phyloP scores from a whole-genome alignment of 1,284 basidiomycete genomes.

The Kwoniella shivajii region DNA sequence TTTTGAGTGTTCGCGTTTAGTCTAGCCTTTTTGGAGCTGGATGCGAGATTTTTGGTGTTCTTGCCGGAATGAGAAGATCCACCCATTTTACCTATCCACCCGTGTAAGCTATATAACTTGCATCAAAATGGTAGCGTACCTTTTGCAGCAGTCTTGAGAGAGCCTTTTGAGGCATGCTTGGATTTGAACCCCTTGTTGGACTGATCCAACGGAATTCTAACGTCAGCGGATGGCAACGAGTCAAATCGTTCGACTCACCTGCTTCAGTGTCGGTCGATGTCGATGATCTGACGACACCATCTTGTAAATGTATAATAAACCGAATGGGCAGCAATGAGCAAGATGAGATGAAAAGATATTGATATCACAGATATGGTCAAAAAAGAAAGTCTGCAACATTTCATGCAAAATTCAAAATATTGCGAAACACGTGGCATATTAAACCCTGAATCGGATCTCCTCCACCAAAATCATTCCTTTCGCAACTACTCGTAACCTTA shows the following conservation, averaged over 20 bases:
- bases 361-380: too few relatives aligned
- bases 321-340: too few relatives aligned
- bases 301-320: background rate
- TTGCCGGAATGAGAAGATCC: constrained; percentile 26
- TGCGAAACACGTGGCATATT: background rate
- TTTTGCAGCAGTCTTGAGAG: constrained; percentile 77
- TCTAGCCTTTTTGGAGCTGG: constrained; percentile 45
- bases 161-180: constrained; percentile 78
- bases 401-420: background rate
- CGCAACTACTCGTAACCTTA: too few relatives aligned
- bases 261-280: constrained; percentile 81
- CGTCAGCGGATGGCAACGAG: background rate
- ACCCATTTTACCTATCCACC: constrained; percentile 65
- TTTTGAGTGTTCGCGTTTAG: constrained; percentile 50
- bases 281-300: constrained; percentile 56
- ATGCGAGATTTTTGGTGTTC: constrained; percentile 30
- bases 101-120: background rate
- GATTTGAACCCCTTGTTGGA: constrained; percentile 88
- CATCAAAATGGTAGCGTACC: constrained; percentile 57
- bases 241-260: constrained; percentile 58
- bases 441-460: background rate
- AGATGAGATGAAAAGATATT: too few relatives aligned
- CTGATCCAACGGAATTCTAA: constrained; percentile 51
- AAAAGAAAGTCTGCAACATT: background rate
- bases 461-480: background rate